Percentiles rank a stretch among this genome's conserved stretches.
Evolutionary conservation across 768 basidiomycete species (phyloP).

Genomic region (Pulveroboletus ravenelii): DNA sequence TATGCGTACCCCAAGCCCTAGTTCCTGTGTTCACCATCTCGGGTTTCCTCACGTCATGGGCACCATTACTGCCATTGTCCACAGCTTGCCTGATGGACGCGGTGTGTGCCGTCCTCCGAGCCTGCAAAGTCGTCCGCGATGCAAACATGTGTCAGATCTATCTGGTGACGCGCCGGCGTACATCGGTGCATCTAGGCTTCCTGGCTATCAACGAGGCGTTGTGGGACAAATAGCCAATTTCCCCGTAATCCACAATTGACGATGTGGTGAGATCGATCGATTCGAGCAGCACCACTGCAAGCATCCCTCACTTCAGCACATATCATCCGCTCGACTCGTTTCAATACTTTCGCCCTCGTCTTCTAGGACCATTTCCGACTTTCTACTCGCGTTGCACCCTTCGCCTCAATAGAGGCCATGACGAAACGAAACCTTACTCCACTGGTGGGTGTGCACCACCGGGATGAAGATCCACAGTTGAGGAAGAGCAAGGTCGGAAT

Average conservation of each 20-base stretch:
- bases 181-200: constrained; percentile 2
- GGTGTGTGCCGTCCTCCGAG: neutral
- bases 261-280: constrained; percentile 11
- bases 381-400: neutral
- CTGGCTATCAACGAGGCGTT: constrained; percentile 16
- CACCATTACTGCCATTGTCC: neutral
- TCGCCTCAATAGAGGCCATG: neutral
- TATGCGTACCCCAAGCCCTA: neutral
- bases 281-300: neutral
- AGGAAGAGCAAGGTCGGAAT: constrained; percentile 12
- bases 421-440: constrained; percentile 2
- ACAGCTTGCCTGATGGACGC: neutral
- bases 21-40: constrained; percentile 1
- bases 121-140: neutral
- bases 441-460: neutral
- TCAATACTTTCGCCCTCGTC: neutral
- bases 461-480: neutral
- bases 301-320: neutral
- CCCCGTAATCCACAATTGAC: neutral
- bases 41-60: neutral
- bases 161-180: neutral
- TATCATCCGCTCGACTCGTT: constrained; percentile 7
- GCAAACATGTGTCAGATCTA: neutral
- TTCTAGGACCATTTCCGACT: neutral
- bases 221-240: neutral